Base-by-base conservation (phyloP, 768 basidiomycete genomes). In the Amanita pseudoporphyria region DNA sequence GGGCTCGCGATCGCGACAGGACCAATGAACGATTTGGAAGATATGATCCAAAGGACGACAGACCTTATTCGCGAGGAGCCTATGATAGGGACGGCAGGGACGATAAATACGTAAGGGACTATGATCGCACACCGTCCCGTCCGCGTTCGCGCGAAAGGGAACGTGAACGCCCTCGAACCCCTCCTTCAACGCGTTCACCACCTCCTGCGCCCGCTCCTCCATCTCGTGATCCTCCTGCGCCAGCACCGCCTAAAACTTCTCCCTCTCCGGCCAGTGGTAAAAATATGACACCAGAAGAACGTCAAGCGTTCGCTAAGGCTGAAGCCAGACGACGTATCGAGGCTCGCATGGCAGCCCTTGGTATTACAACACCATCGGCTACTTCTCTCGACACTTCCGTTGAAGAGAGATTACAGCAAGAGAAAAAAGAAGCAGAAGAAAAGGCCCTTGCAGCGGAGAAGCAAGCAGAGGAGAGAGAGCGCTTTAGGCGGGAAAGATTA, bases 391-490 rank as follows among this genome's bases (percentile, higher is more conserved):
- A 96, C 62, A 82, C 78, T 6, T 77, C 73, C 46, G 90, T 96
- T 2, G 87, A 91, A 60, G 87, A 93, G 55, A 71, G 94, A 9
- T 74, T 98, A 5, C 82, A 78, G 32, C 73, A 81, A 57, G 95
- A 98, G 60, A 87, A 85, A 71, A 82, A 77, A 60, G 95, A 96
- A 61, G 94, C 94, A 0, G 93, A 92, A 55, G 87, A 90, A 62
- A 90, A 87, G 63, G 79, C 78, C 0, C 76, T 72, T 49, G 68
- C 74, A 42, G 93, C 91, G 0, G 93, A 96, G 63, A 75, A 74
- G 54, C 82, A 87, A 57, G 84, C 86, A 2, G 84, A 85, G 55
- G 87, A 87, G 53, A 72, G 93, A 49, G 89, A 92, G 58, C 73
- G 74, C 43, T 62, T 78, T 36, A 73, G 95, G 39, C 73, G 70